A percentile compares a stretch with the other conserved stretches of the same genome.
Conservation (phyloP, 1,284 basidiomycete species). For the Moesziomyces antarcticus region DNA sequence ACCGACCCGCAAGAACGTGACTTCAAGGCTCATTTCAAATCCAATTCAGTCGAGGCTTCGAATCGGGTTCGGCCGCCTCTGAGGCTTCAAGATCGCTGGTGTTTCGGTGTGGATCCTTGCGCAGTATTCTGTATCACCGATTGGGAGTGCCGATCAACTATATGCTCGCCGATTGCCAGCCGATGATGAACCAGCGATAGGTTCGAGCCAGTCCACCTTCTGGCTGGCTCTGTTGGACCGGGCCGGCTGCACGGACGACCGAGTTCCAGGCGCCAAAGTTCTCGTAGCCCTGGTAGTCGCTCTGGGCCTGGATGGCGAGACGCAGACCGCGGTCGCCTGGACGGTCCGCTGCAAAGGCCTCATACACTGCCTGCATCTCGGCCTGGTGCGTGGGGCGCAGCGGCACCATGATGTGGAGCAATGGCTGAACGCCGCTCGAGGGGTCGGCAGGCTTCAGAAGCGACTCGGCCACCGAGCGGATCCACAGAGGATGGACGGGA, state of each 20-base stretch:
- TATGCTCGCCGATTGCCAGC: constrained; percentile 15
- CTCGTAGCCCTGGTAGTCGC: constrained; percentile 47
- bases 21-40: no score
- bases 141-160: no score
- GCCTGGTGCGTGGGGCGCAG: constrained; percentile 50
- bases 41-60: no score
- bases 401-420: constrained; percentile 57
- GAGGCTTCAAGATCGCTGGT: no score
- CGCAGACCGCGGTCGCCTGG: neutral
- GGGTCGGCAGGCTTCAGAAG: constrained; percentile 9
- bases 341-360: constrained; percentile 28
- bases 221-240: constrained; percentile 9
- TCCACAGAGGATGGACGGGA: constrained; percentile 57
- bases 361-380: constrained; percentile 56
- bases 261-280: constrained; percentile 51
- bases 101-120: neutral
- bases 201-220: constrained; percentile 31
- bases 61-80: no score
- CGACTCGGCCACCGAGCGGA: constrained; percentile 54
- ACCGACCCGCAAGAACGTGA: no score
- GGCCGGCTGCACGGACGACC: constrained; percentile 11
- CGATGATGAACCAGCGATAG: constrained; percentile 40
- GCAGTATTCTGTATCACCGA: no score
- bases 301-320: constrained; percentile 26
- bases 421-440: neutral